Conservation (phyloP, 768 basidiomycete genomes). For the Fomitopsis pulvina region DNA sequence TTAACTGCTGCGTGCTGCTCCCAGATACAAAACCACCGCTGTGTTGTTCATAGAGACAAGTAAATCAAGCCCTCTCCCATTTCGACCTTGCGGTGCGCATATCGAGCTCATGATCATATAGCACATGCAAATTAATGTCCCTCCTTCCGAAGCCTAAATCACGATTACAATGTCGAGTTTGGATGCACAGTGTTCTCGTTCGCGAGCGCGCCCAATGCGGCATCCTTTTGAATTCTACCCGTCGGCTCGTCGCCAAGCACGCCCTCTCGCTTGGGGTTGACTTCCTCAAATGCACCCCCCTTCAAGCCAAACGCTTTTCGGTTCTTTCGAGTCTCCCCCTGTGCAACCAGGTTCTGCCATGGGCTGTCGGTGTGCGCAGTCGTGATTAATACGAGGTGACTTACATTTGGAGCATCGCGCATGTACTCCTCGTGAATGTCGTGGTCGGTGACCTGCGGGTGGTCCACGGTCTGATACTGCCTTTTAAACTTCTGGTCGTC, state of each 20-base stretch:
- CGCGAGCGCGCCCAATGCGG: conserved; percentile 13
- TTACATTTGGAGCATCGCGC: conserved; percentile 24
- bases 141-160: background rate
- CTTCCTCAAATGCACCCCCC: conserved; percentile 17
- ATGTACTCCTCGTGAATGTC: conserved; percentile 31
- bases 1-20: no score
- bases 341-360: conserved; percentile 17
- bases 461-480: conserved; percentile 21
- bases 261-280: conserved; percentile 9
- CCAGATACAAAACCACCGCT: no score
- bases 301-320: conserved; percentile 14
- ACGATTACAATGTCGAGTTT: background rate
- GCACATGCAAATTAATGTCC: no score
- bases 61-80: no score
- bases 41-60: no score
- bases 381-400: background rate
- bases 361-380: background rate
- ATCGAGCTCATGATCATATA: no score
- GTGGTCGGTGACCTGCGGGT: conserved; percentile 20
- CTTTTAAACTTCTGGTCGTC: conserved; percentile 21
- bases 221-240: conserved; percentile 16
- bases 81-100: no score
- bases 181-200: conserved; percentile 22
- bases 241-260: conserved; percentile 16
- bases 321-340: conserved; percentile 5